phyloP scores from a whole-genome alignment of 345 rosid species.

The Euphorbia tirucalli region DNA sequence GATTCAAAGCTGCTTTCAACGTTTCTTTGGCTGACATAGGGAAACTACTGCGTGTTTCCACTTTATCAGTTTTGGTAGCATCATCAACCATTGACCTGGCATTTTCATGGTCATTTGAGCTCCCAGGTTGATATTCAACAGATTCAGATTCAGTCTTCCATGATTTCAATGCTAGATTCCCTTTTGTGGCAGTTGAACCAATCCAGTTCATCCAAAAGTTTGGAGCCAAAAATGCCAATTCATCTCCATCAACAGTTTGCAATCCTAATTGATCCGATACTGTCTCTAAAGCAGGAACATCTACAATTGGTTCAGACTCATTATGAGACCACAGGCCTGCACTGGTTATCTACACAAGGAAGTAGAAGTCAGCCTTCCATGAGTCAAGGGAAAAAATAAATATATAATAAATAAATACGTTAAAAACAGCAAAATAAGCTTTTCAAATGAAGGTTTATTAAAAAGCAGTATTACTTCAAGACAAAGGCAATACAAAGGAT shows the following conservation, averaged over 20 bases:
- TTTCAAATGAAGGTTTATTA: background rate
- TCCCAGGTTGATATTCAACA: conserved; percentile 51
- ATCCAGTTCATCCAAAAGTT: conserved; percentile 54
- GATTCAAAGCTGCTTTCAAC: conserved; percentile 60
- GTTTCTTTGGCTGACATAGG: conserved; percentile 68
- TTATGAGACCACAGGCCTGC: conserved; percentile 83
- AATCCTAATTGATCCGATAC: conserved; percentile 40
- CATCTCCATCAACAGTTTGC: conserved; percentile 46
- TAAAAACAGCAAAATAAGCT: background rate
- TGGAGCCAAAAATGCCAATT: conserved; percentile 40
- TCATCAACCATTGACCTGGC: conserved; percentile 40
- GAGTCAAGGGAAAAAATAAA: background rate
- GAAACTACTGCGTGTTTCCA: conserved; percentile 52
- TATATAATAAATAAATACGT: too few species aligned
- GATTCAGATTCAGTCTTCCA: conserved; percentile 51
- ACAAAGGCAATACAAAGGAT: background rate
- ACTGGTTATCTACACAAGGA: conserved; percentile 70
- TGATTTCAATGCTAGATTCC: conserved; percentile 41
- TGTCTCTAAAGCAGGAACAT: conserved; percentile 35
- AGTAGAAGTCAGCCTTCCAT: conserved; percentile 5
- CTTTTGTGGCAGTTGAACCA: conserved; percentile 45
- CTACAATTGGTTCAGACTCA: conserved; percentile 42
- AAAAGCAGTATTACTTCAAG: background rate
- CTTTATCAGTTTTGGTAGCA: conserved; percentile 47
- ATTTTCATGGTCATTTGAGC: conserved; percentile 40